Conservation (phyloP, 1,284 basidiomycete genomes). For the Ceratobasidium sp. region DNA sequence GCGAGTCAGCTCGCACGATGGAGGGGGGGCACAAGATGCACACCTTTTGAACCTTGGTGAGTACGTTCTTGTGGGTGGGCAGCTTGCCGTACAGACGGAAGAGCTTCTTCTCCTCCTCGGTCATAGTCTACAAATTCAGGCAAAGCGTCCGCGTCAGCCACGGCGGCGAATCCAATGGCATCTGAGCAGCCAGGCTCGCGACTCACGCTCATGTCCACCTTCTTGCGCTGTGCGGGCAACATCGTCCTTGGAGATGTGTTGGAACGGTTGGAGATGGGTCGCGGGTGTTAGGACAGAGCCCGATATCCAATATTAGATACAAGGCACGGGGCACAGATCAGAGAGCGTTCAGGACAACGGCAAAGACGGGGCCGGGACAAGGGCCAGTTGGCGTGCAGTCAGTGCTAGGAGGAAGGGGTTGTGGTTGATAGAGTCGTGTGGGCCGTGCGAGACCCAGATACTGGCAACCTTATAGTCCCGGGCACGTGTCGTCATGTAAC, state of each 20-base stretch:
- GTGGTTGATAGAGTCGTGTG: conserved; percentile 27
- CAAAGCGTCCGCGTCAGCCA: conserved; percentile 16
- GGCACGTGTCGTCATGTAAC: conserved; percentile 38
- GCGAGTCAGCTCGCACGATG: conserved; percentile 6
- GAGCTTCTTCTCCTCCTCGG: conserved; percentile 91
- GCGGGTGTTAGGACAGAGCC: conserved; percentile 45
- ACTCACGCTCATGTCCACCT: conserved; percentile 87
- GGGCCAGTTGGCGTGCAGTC: too few species aligned
- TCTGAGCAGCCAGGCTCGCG: conserved; percentile 34
- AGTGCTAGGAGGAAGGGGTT: background rate
- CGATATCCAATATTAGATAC: conserved; percentile 6
- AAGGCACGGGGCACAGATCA: background rate
- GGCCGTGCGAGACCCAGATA: conserved; percentile 13
- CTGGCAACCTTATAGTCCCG: conserved; percentile 20
- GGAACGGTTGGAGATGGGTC: conserved; percentile 47
- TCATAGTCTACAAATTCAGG: conserved; percentile 66
- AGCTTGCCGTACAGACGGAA: conserved; percentile 95
- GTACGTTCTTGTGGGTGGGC: conserved; percentile 88
- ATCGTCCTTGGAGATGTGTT: conserved; percentile 57
- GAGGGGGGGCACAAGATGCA: conserved; percentile 45
- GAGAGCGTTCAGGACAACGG: background rate
- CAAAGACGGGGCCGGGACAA: background rate
- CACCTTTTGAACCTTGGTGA: conserved; percentile 95
- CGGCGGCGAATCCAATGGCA: conserved; percentile 15
- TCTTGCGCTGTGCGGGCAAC: conserved; percentile 84